Evolutionary conservation across 2,329 filamentous ascomycete genomes (phyloP), one percentile per base, ranked within the genome.

Genomic region (Dichotomopilus funicola): DNA sequence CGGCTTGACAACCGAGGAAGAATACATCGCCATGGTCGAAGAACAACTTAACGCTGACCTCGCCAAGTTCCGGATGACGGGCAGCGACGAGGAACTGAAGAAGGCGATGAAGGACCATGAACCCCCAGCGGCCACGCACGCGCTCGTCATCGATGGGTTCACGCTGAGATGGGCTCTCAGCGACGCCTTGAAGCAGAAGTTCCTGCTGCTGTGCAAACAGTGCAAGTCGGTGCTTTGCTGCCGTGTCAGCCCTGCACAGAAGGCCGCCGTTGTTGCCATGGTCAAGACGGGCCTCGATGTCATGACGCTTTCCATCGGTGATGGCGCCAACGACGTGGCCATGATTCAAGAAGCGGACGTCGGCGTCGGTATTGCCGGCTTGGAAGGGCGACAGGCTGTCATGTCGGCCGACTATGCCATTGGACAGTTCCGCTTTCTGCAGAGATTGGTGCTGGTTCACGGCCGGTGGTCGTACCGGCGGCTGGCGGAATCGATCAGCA

Each of bases 341-440:
- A 96, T 96, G 91, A 96, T 96, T 65, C 91, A 96, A 72, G 91
- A 96, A 72, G 91, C 91, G 12, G 89, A 96, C 69, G 89, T 96
- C n/a, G 91, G 91, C 69, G 91, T 96, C 44, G 91, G 91, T 72
- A 96, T 96, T 69, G 91, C 90, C 59, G 91, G 91, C 73, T 87
- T 92, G 61, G 91, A 96, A 77, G 91, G 91, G 63, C 82, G 91
- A 63, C 90, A 95, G 71, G 91, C 91, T 38, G 91, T 89, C 66
- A 96, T 96, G 91, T 95, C 90, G 40, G 94, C 91, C 3, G 91
- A 96, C 70, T 96, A 95, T 68, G 91, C 91, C 51, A 95, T 96
- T 68, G 91, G 89, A 1, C 91, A 96, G 71, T 96, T 96, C 76
- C 82, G 90, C 42, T 96, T 89, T 74, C 77, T 96, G 51, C 86